Evolutionary conservation across 129 eudicot species (phyloP).

Genomic region (Tagetes erecta): DNA sequence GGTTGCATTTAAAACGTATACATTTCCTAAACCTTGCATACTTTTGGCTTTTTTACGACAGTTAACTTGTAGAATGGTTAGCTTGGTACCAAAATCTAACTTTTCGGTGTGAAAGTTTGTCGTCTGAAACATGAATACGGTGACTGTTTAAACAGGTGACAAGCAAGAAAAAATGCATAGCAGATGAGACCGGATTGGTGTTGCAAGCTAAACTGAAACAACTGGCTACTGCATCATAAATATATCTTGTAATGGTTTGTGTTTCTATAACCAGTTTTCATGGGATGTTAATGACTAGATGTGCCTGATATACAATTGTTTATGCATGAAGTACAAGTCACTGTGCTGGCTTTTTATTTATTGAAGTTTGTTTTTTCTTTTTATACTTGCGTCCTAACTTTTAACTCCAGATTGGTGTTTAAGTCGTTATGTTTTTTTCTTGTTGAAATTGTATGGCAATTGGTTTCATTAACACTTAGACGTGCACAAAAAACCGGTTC

Average conservation of each 20-base stretch:
- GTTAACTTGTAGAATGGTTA: not conserved
- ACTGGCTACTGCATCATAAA: slow-evolving; percentile 50
- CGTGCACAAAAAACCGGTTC: no score
- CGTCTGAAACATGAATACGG: not conserved
- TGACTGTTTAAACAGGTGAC: slow-evolving; percentile 59
- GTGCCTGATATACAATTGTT: slow-evolving; percentile 1
- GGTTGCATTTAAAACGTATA: not conserved
- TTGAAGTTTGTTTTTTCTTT: no score
- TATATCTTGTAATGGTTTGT: slow-evolving; percentile 21
- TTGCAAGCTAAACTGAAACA: slow-evolving; percentile 88
- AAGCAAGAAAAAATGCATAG: slow-evolving; percentile 78
- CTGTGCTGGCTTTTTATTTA: not conserved
- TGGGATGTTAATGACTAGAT: slow-evolving; percentile 14
- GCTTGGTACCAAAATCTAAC: not conserved
- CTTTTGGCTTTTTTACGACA: not conserved
- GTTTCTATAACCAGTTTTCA: slow-evolving; percentile 10
- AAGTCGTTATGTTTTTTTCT: no score
- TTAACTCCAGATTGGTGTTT: no score
- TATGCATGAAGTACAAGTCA: not conserved
- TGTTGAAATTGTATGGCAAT: no score
- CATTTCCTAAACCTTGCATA: not conserved
- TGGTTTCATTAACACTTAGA: no score
- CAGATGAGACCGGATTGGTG: slow-evolving; percentile 75
- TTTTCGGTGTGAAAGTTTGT: slow-evolving; percentile 7
- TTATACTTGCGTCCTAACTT: not conserved